Conservation (phyloP, 2,329 filamentous ascomycete species). For the Fusarium austroafricanum region DNA sequence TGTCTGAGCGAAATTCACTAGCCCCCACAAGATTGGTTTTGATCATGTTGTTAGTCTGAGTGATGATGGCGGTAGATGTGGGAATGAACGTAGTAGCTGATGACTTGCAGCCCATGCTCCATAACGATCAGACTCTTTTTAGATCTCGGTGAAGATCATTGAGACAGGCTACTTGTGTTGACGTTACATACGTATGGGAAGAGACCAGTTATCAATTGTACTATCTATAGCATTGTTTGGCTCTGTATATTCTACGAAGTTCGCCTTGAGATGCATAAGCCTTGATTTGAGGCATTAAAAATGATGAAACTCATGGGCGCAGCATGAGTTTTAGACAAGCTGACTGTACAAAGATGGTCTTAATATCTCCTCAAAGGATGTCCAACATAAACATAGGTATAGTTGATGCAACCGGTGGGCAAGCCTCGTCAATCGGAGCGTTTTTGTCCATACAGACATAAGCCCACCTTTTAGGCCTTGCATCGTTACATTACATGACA, state of each 20-base stretch:
- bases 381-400: slow-evolving; percentile 12
- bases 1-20: slow-evolving; percentile 28
- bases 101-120: slow-evolving; percentile 30
- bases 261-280: slow-evolving; percentile 29
- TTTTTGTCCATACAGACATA: slow-evolving; percentile 35
- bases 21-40: slow-evolving; percentile 17
- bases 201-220: slow-evolving; percentile 40
- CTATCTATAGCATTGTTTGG: slow-evolving; percentile 34
- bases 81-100: slow-evolving; percentile 5
- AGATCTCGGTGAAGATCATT: slow-evolving; percentile 27
- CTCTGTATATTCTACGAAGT: slow-evolving; percentile 13
- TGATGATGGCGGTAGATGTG: slow-evolving; percentile 1
- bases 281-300: slow-evolving; percentile 34
- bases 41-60: background rate
- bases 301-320: background rate
- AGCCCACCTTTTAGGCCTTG: slow-evolving; percentile 26
- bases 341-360: background rate
- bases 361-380: slow-evolving; percentile 26
- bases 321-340: background rate
- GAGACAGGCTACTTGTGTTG: slow-evolving; percentile 15
- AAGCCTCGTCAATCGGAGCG: slow-evolving; percentile 37
- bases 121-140: slow-evolving; percentile 20
- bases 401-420: slow-evolving; percentile 34
- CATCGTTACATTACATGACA: slow-evolving; percentile 23
- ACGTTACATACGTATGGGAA: slow-evolving; percentile 18